These are phyloP conservation scores for Termitomyces sp. DNA, from an alignment of 768 basidiomycete genomes.

Conservation along the genomic window DNA sequence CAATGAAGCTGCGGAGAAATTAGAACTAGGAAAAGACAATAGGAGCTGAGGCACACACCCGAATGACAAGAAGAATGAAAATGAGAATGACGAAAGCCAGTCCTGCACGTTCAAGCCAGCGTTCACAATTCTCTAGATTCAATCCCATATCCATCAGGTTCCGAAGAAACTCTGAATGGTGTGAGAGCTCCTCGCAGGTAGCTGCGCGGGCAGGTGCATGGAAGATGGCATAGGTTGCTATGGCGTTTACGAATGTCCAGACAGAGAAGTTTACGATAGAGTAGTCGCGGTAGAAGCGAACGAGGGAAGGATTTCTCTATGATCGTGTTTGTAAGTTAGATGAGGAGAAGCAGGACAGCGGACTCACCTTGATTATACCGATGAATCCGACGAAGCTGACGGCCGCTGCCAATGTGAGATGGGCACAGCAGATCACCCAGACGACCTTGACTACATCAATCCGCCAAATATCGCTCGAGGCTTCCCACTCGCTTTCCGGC, in stretches of 20 bases:
- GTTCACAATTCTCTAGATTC: conserved; percentile 76
- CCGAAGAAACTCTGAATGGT: conserved; percentile 70
- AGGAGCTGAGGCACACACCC: conserved; percentile 40
- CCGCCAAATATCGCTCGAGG: conserved; percentile 30
- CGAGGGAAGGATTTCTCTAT: conserved; percentile 56
- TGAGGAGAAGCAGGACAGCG: not conserved
- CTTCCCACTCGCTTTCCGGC: conserved; percentile 42
- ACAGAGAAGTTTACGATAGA: conserved; percentile 75
- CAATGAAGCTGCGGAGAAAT: conserved; percentile 56
- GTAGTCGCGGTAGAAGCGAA: conserved; percentile 80
- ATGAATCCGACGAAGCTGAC: conserved; percentile 61
- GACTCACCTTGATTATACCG: conserved; percentile 62
- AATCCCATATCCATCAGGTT: conserved; percentile 67
- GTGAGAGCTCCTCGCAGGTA: conserved; percentile 70
- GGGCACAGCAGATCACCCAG: conserved; percentile 58
- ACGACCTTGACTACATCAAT: conserved; percentile 44
- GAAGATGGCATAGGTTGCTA: conserved; percentile 57
- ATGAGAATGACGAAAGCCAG: conserved; percentile 53
- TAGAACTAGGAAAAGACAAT: conserved; percentile 2
- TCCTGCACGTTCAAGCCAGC: conserved; percentile 66
- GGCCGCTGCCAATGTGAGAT: conserved; percentile 59
- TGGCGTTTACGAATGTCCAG: conserved; percentile 50
- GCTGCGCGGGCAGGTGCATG: conserved; percentile 47
- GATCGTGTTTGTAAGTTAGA: not conserved
- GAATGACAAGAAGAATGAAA: conserved; percentile 55